phyloP scores from a whole-genome alignment of 352 stramenopile genomes.

The Pilasporangium apinafurcum region DNA sequence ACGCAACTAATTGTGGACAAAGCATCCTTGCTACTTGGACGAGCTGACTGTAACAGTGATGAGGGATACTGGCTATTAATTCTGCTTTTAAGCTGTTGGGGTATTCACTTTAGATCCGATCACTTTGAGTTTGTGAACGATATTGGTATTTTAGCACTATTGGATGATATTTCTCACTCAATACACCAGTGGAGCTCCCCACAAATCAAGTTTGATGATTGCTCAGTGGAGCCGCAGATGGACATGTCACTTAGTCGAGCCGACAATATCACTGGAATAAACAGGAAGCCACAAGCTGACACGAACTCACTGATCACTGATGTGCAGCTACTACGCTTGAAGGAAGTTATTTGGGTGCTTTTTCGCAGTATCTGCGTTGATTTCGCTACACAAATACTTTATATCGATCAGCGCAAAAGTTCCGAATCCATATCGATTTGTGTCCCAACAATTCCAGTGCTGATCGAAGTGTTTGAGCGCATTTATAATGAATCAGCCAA shows the following conservation, averaged over 20 bases:
- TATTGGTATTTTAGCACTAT: constrained; percentile 28
- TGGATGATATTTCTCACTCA: constrained; percentile 21
- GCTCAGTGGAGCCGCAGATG: too few species aligned
- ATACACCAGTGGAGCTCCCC: too few species aligned
- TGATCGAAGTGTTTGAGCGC: constrained; percentile 1
- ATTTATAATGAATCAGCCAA: constrained; percentile 1
- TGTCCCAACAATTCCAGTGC: not conserved
- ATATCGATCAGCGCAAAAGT: not conserved
- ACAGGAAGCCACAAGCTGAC: too few species aligned
- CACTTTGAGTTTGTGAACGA: constrained; percentile 52
- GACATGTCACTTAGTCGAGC: not conserved
- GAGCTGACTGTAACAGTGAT: not conserved
- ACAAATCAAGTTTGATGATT: too few species aligned
- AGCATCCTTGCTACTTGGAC: constrained; percentile 3
- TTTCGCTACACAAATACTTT: constrained; percentile 13
- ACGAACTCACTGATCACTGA: too few species aligned
- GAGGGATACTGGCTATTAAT: constrained; percentile 19
- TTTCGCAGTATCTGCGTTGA: constrained; percentile 35
- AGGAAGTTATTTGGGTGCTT: constrained; percentile 23
- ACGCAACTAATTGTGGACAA: constrained; percentile 31
- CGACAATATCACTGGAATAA: too few species aligned
- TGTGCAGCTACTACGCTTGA: constrained; percentile 9
- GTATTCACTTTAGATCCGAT: constrained; percentile 21
- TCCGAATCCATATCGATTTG: not conserved
- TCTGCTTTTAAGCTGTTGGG: constrained; percentile 31